phyloP scores from a whole-genome alignment of 257 asterid species.

The Capsicum rhomboideum region DNA sequence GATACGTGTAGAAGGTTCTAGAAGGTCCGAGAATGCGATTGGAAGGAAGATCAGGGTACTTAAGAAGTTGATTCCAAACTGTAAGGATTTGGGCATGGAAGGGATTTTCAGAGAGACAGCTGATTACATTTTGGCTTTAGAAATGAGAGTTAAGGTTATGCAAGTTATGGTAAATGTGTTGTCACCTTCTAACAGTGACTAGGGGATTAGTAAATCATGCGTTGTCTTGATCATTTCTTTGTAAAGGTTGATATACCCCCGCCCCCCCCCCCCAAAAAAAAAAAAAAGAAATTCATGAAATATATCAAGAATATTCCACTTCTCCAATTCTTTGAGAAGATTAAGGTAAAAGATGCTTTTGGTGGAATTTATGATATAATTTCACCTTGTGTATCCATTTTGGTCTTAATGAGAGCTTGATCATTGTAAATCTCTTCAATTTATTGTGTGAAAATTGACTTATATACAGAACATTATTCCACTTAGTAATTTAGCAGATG shows the following conservation, averaged over 20 bases:
- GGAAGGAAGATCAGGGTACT: constrained; percentile 40
- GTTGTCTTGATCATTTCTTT: neutral
- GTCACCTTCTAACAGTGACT: constrained; percentile 7
- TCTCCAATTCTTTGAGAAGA: no score
- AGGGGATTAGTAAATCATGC: neutral
- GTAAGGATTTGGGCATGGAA: constrained; percentile 37
- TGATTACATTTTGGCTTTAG: constrained; percentile 47
- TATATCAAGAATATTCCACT: no score
- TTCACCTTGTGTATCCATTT: no score
- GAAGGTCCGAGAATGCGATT: constrained; percentile 8
- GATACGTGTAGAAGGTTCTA: constrained; percentile 17
- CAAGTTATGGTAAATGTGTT: constrained; percentile 38
- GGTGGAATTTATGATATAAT: no score
- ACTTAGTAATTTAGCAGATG: neutral
- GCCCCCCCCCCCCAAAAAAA: neutral
- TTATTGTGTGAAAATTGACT: neutral
- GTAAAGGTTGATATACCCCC: neutral
- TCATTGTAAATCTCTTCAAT: no score
- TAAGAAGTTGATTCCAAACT: constrained; percentile 50
- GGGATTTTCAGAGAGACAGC: constrained; percentile 48
- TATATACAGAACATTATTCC: neutral
- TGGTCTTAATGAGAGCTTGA: no score
- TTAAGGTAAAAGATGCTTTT: no score
- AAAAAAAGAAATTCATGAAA: neutral
- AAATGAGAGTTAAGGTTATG: constrained; percentile 48